Evolutionary conservation across 441 rosid genomes (phyloP), one percentile per base, ranked within the genome.

Genomic region (Populus hybrid): DNA sequence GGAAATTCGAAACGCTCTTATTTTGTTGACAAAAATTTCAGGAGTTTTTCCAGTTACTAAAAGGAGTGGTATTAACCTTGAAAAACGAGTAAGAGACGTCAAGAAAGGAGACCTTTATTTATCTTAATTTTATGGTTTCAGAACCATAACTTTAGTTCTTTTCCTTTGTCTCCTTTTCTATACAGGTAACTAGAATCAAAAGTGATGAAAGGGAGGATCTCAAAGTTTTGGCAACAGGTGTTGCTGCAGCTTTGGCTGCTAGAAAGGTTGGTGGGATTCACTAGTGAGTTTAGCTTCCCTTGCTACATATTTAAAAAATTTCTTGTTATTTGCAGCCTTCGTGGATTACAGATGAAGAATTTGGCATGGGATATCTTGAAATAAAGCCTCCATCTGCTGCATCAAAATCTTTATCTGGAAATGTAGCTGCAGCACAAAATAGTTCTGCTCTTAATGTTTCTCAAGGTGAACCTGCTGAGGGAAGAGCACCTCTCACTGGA

Each of bases 301-400:
- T 68, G 23, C 21, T 24, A 59, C 36, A 30, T 35, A 7, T 67
- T 3, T 36, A 59, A 28, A 28, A 68, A 20, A 40, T 69, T 74
- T 40, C 72, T 68, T 78, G 10, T 65, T 65, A 26, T 85, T 70
- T 87, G 80, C 94, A 97, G 99, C 89, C 97, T 57, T 90, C 89
- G 63, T 97, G 99, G 99, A 96, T 97, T 63, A 95, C 99, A 0
- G 99, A 97, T 83, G 99, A 97, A 84, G 99, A 97, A 84, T 97
- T 95, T 86, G 97, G 98, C 81, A 93, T 93, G 99, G 99, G 99
- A 82, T 95, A 89, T 84, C 92, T 97, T 74, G 99, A 97, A 77
- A 82, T 91, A 72, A 97, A 92, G 86, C 92, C 95, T 78, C 89
- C 93, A 59, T 79, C 90, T 35, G 81, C 85, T 64, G 87, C 89